Percentiles rank a stretch among this genome's conserved stretches.
These are phyloP conservation scores for Chaetoceros tenuissimus DNA, from an alignment of 108 stramenopile species.

Conservation along the genomic window DNA sequence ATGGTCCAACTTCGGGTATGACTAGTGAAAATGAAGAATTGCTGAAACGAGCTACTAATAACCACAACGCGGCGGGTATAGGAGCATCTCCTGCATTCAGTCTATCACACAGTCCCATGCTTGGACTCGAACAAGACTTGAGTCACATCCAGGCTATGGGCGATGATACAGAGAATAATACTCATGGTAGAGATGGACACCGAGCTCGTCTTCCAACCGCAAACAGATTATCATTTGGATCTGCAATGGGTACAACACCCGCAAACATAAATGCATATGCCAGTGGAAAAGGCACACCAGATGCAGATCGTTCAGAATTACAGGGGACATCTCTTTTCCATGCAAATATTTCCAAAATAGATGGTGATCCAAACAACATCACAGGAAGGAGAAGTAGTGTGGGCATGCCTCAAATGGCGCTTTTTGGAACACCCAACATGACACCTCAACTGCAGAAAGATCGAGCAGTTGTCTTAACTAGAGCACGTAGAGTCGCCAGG, in stretches of 20 bases:
- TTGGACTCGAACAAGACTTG: too few species aligned
- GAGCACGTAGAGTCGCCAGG: constrained; percentile 20
- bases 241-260: neutral
- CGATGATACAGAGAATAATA: neutral
- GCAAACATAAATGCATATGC: too few species aligned
- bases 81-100: neutral
- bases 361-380: neutral
- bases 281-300: neutral
- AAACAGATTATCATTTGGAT: neutral
- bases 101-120: neutral
- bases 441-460: neutral
- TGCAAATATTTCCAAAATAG: neutral
- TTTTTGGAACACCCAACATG: neutral
- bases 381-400: neutral
- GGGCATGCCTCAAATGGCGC: neutral
- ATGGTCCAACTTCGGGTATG: too few species aligned
- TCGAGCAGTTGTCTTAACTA: constrained; percentile 9
- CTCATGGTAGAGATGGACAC: neutral
- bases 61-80: neutral
- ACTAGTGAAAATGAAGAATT: neutral
- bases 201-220: neutral
- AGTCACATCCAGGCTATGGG: neutral
- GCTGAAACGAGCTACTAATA: neutral
- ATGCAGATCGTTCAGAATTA: neutral
- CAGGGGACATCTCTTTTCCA: neutral